These are phyloP conservation scores for Pleurotus eryngii DNA, from an alignment of 768 basidiomycete species.

Conservation along the genomic window DNA sequence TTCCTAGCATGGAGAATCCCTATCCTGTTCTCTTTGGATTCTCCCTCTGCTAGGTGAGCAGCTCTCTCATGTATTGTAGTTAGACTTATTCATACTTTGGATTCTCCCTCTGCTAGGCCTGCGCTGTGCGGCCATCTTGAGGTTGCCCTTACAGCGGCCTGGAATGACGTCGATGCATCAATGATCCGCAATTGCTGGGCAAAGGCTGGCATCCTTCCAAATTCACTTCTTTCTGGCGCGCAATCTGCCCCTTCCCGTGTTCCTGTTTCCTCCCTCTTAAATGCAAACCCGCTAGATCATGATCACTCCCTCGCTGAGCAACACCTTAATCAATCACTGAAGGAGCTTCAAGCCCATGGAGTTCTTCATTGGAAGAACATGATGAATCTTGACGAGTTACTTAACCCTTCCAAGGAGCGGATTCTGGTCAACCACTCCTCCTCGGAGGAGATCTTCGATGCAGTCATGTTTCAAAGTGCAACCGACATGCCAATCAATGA, in stretches of 20 bases:
- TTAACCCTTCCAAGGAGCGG: conserved; percentile 19
- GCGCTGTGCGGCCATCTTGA: too few species aligned
- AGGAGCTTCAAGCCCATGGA: conserved; percentile 19
- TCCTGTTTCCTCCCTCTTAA: conserved; percentile 21
- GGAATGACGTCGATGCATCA: too few species aligned
- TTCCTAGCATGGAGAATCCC: too few species aligned
- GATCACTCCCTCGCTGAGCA: conserved; percentile 16
- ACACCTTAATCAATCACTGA: conserved; percentile 15
- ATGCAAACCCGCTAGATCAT: conserved; percentile 7
- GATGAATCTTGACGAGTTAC: conserved; percentile 24
- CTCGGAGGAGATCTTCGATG: not conserved
- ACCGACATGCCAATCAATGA: not conserved
- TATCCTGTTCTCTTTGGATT: too few species aligned
- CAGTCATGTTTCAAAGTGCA: not conserved
- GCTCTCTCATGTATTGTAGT: too few species aligned
- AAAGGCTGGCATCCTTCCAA: conserved; percentile 30
- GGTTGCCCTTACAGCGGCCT: too few species aligned
- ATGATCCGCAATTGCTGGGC: conserved; percentile 17
- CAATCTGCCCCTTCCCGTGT: conserved; percentile 11
- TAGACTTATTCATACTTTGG: too few species aligned
- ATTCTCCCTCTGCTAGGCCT: too few species aligned
- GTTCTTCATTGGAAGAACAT: conserved; percentile 19
- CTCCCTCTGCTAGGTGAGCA: too few species aligned
- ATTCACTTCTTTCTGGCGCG: conserved; percentile 4
- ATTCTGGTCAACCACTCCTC: not conserved